Evolutionary conservation across 148 eudicot genomes (phyloP).

Genomic region (Heliamphora exappendiculata): DNA sequence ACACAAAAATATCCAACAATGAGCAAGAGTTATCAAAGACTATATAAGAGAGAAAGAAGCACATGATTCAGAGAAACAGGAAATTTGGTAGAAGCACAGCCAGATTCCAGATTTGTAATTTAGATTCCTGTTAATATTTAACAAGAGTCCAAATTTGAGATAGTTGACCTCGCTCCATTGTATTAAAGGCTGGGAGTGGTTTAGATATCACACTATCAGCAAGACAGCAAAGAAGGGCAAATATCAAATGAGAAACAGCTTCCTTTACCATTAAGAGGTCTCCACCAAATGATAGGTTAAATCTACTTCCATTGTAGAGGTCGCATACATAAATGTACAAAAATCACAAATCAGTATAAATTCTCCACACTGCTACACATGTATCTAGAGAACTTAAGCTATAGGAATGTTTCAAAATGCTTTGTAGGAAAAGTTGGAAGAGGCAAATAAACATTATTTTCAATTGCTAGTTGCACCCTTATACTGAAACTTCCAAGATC

Average conservation of each 20-base stretch:
- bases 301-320: neutral
- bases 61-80: neutral
- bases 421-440: slow-evolving; percentile 5
- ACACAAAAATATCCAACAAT: no score
- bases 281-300: neutral
- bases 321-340: neutral
- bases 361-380: neutral
- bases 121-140: neutral
- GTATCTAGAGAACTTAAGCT: neutral
- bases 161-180: neutral
- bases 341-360: neutral
- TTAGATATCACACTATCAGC: neutral
- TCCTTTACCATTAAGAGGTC: neutral
- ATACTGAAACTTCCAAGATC: neutral
- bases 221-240: neutral
- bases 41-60: neutral
- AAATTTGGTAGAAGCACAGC: neutral
- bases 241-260: slow-evolving; percentile 1
- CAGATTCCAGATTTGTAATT: neutral
- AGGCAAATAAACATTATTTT: neutral
- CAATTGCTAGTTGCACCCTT: neutral
- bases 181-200: neutral
- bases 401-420: neutral
- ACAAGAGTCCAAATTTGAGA: neutral
- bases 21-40: neutral